Conservation (phyloP, 176 grass and related monocot species). For the Musa schizocarpa region DNA sequence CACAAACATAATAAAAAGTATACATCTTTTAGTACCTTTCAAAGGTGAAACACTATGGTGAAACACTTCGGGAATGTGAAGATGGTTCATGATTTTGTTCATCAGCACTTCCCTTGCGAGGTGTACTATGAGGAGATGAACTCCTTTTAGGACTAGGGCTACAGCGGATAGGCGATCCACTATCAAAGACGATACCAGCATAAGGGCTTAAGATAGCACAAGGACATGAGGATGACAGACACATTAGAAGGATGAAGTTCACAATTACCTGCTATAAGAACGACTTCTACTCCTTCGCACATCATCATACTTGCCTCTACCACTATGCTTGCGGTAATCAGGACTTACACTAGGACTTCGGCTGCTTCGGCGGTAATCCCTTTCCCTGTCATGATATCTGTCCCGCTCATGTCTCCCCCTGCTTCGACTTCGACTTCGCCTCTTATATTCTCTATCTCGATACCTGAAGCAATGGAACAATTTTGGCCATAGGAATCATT, state of each 20-base stretch:
- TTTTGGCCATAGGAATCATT: constrained; percentile 41
- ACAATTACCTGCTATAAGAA: constrained; percentile 9
- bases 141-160: constrained; percentile 63
- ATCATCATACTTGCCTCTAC: constrained; percentile 37
- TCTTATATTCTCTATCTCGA: constrained; percentile 2
- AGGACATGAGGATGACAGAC: background rate
- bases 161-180: constrained; percentile 32
- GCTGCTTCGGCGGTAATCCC: constrained; percentile 37
- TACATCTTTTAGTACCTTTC: too few relatives aligned
- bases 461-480: constrained; percentile 19
- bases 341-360: constrained; percentile 32
- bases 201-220: constrained; percentile 5
- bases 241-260: too few relatives aligned
- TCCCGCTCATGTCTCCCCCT: constrained; percentile 36
- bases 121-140: constrained; percentile 28
- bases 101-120: constrained; percentile 25
- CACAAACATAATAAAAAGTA: too few relatives aligned
- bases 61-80: constrained; percentile 9
- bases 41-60: background rate
- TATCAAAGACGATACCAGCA: too few relatives aligned
- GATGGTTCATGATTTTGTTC: background rate
- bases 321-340: constrained; percentile 38
- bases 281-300: background rate
- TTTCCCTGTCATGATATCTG: constrained; percentile 37
- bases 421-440: constrained; percentile 7